A percentile compares a stretch with the other conserved stretches of the same genome.
These are phyloP conservation scores for Alectoria sarmentosa DNA, from an alignment of 495 filamentous ascomycete species.

Conservation along the genomic window DNA sequence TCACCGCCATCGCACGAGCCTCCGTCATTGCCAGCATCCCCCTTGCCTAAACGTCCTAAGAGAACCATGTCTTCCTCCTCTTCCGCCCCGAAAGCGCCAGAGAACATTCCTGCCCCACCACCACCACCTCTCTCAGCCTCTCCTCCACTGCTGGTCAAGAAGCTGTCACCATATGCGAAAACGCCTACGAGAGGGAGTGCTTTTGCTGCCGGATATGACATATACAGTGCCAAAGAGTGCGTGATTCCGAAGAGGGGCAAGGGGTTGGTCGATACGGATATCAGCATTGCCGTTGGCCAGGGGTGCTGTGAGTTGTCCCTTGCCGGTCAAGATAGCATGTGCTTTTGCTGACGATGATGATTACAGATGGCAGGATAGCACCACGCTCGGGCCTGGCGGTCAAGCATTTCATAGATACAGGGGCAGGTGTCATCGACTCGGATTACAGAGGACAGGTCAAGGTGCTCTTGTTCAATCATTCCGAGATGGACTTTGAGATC, in stretches of 20 bases:
- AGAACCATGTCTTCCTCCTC: slow-evolving; percentile 30
- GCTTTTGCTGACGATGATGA: background rate
- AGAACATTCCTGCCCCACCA: slow-evolving; percentile 23
- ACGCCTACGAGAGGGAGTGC: slow-evolving; percentile 82
- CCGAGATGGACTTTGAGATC: slow-evolving; percentile 72
- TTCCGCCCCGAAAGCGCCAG: slow-evolving; percentile 29
- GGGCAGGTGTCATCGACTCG: slow-evolving; percentile 94
- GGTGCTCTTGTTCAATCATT: slow-evolving; percentile 90
- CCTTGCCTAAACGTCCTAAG: slow-evolving; percentile 60
- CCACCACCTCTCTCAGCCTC: slow-evolving; percentile 31
- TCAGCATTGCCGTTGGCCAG: slow-evolving; percentile 78
- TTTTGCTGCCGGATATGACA: slow-evolving; percentile 88
- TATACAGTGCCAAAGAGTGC: slow-evolving; percentile 69
- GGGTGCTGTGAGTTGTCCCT: slow-evolving; percentile 63
- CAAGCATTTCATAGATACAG: slow-evolving; percentile 91
- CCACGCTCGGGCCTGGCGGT: slow-evolving; percentile 85
- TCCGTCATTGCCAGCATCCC: slow-evolving; percentile 53
- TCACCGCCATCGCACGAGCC: slow-evolving; percentile 22
- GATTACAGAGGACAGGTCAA: slow-evolving; percentile 94
- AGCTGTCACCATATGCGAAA: slow-evolving; percentile 62
- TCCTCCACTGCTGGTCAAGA: slow-evolving; percentile 74
- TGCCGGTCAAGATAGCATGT: background rate
- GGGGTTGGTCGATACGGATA: slow-evolving; percentile 80
- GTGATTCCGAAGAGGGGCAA: slow-evolving; percentile 76
- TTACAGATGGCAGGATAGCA: slow-evolving; percentile 78